Conservation (phyloP, 78 protist species). For the Dictyostelium capitatum region DNA sequence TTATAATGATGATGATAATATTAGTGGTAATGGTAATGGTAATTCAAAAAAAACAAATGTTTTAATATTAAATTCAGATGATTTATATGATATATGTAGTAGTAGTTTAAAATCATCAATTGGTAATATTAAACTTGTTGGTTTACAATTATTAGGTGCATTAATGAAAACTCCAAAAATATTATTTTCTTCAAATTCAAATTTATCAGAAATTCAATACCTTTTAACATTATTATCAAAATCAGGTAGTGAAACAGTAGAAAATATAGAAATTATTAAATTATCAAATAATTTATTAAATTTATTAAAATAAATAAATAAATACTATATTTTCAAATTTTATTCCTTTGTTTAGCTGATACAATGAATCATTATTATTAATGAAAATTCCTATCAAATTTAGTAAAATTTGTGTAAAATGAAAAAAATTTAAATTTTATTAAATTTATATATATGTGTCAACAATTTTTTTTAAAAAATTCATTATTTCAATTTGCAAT, state of each 20-base stretch:
- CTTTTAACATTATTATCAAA: not conserved
- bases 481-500: no score
- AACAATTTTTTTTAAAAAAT: no score
- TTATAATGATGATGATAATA: not conserved
- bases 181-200: not conserved
- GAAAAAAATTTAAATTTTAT: no score
- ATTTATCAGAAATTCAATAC: not conserved
- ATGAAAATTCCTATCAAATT: no score
- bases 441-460: no score
- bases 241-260: not conserved
- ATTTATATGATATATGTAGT: conserved; percentile 10
- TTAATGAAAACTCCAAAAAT: conserved; percentile 20
- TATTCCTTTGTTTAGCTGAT: no score
- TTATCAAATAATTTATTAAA: not conserved
- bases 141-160: not conserved
- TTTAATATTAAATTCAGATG: not conserved
- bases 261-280: not conserved
- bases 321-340: not conserved
- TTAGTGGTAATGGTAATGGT: not conserved
- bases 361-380: no score
- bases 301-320: conserved; percentile 1
- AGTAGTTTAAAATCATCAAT: not conserved
- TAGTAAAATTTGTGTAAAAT: no score
- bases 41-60: not conserved
- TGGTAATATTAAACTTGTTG: not conserved